phyloP scores from a whole-genome alignment of 305 asterid genomes.

The Fraxinus angustifolia region DNA sequence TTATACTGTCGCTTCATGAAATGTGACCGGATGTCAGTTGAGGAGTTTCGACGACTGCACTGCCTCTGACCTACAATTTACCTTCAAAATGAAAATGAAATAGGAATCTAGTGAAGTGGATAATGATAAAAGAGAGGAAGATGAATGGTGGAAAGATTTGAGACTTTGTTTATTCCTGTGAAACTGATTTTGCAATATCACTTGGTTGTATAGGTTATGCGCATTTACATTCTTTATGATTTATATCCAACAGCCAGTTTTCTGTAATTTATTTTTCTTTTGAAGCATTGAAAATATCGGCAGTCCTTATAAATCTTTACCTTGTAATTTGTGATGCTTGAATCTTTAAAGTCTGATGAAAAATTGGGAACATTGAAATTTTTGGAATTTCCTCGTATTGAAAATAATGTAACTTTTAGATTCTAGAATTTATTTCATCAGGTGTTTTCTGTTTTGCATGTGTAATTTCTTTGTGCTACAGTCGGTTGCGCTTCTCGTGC shows the following conservation, averaged over 20 bases:
- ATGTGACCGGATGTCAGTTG: constrained; percentile 13
- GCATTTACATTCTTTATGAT: not conserved
- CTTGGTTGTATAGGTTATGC: not conserved
- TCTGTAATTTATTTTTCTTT: not conserved
- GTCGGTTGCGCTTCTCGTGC: not conserved
- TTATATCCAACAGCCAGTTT: constrained; percentile 1
- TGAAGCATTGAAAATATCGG: not conserved
- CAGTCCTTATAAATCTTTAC: not conserved
- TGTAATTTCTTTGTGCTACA: not conserved
- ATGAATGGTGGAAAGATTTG: not conserved
- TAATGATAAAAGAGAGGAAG: not conserved
- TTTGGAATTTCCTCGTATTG: not conserved
- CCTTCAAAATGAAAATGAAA: constrained; percentile 4
- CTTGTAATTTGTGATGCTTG: not conserved
- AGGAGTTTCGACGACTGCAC: constrained; percentile 12
- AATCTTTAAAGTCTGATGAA: not conserved
- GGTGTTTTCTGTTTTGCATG: not conserved
- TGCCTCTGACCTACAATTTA: constrained; percentile 18
- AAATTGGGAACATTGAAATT: not conserved
- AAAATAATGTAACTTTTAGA: not conserved
- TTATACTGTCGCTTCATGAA: constrained; percentile 11
- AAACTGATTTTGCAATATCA: constrained; percentile 8
- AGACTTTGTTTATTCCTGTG: constrained; percentile 4
- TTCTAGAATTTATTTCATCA: constrained; percentile 10
- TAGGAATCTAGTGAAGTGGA: constrained; percentile 7